Percentiles rank a stretch among this genome's conserved stretches.
Evolutionary conservation across 2,329 filamentous ascomycete species (phyloP).

Genomic region (Pseudocercospora vitis): DNA sequence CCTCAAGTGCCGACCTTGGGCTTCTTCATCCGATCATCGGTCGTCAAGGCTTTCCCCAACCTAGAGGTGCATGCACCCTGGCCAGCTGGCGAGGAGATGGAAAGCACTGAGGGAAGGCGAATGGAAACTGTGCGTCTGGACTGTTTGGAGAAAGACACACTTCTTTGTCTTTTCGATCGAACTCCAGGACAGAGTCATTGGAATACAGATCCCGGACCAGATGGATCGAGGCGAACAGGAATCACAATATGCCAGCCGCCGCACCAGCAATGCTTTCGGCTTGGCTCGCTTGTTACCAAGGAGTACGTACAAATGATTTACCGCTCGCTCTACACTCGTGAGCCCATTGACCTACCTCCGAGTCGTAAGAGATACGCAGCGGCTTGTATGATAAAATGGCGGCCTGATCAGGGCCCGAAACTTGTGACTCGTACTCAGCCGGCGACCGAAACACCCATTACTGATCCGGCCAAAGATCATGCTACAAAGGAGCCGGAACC

Average conservation of each 20-base stretch:
- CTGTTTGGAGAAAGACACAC: neutral
- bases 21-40: constrained; percentile 3
- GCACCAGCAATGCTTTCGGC: constrained; percentile 13
- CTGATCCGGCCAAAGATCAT: too few relatives aligned
- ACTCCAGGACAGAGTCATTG: constrained; percentile 2
- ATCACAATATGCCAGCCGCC: constrained; percentile 13
- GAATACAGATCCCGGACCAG: constrained; percentile 6
- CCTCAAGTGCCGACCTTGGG: constrained; percentile 11
- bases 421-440: neutral
- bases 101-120: neutral
- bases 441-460: too few relatives aligned
- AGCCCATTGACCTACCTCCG: neutral
- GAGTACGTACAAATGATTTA: constrained; percentile 7
- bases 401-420: neutral
- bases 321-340: neutral
- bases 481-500: too few relatives aligned
- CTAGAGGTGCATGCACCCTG: constrained; percentile 8
- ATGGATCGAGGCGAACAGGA: constrained; percentile 5
- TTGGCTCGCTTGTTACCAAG: constrained; percentile 3
- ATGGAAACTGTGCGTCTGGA: neutral
- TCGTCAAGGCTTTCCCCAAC: constrained; percentile 9
- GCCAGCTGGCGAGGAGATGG: neutral
- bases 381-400: constrained; percentile 5
- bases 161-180: neutral
- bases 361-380: neutral